Evolutionary conservation across 2,329 filamentous ascomycete species (phyloP), one percentile per base, ranked within the genome.

Genomic region (Decorospora gaudefroyi): DNA sequence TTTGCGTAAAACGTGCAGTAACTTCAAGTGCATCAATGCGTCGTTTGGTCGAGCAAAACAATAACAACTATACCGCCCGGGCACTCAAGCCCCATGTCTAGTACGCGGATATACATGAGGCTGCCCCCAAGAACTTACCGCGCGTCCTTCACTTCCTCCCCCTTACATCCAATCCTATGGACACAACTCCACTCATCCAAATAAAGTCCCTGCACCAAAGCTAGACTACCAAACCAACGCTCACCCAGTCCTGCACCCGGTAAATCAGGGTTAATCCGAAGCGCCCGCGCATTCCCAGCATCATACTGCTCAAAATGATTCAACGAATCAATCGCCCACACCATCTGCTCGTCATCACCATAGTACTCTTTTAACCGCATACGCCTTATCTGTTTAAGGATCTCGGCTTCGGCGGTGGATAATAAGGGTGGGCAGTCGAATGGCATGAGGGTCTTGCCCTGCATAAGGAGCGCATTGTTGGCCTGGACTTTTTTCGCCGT

Each of bases 141-240:
- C n/a, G n/a, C 22, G 11, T 32, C n/a, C 18, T 4, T 46, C 31
- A 26, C 4, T 34, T 37, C 3, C 48, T 46, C 7, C 33, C 42
- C 26, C 39, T 43, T 4, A 55, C 26, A 28, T 61, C 63, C 60
- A 29, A 67, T 65, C 33, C 65, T 47, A 39, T 68, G 60, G 57
- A 66, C 49, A 27, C 62, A 63, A 36, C 61, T 64, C 56, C 62
- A 65, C 44, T 68, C 65, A 42, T 68, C 65, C 18, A 68, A 36
- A 46, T 59, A 64, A 3, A 68, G 46, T 30, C 55, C 60, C 32
- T 67, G 62, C 28, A 67, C 57, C 17, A 65, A 19, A 46, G 60
- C 54, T 4, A 53, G 48, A 27, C 63, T 65, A 0, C 61, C 59
- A 38, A 61, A 66, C 59, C 57, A 68, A 8, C 49, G 51, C 37